Conservation (phyloP, 768 basidiomycete genomes). For the Epithele typhae region DNA sequence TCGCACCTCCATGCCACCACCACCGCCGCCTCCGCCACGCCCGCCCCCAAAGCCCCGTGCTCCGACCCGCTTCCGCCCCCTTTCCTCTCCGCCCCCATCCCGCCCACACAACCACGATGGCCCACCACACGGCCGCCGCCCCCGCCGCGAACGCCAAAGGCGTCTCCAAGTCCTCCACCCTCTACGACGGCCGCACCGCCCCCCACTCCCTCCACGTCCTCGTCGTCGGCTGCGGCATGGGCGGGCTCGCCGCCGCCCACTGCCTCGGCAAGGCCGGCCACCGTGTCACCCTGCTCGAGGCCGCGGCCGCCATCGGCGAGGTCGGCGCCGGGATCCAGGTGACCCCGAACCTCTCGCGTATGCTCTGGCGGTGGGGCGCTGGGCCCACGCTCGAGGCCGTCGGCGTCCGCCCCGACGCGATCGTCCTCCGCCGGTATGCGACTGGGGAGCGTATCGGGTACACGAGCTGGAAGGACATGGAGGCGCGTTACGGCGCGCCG, state of each 20-base stretch:
- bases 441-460: constrained; percentile 35
- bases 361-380: constrained; percentile 37
- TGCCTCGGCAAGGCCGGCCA: constrained; percentile 37
- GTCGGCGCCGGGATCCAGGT: constrained; percentile 42
- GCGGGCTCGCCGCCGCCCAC: constrained; percentile 37
- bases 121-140: constrained; percentile 1
- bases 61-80: no score
- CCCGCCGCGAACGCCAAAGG: constrained; percentile 16
- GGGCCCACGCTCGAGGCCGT: constrained; percentile 25
- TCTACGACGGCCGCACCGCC: constrained; percentile 29
- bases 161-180: constrained; percentile 12
- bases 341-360: constrained; percentile 35
- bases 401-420: constrained; percentile 33
- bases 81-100: no score
- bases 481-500: constrained; percentile 33
- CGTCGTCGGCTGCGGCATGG: constrained; percentile 39
- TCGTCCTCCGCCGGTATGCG: constrained; percentile 34
- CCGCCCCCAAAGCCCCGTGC: no score
- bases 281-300: constrained; percentile 35
- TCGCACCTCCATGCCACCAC: no score
- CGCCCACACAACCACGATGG: no score
- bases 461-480: constrained; percentile 30
- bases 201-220: constrained; percentile 32
- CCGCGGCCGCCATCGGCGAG: constrained; percentile 34
- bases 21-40: no score